Evolutionary conservation across 768 basidiomycete genomes (phyloP).

Genomic region (Tricholoma hemisulphureum): DNA sequence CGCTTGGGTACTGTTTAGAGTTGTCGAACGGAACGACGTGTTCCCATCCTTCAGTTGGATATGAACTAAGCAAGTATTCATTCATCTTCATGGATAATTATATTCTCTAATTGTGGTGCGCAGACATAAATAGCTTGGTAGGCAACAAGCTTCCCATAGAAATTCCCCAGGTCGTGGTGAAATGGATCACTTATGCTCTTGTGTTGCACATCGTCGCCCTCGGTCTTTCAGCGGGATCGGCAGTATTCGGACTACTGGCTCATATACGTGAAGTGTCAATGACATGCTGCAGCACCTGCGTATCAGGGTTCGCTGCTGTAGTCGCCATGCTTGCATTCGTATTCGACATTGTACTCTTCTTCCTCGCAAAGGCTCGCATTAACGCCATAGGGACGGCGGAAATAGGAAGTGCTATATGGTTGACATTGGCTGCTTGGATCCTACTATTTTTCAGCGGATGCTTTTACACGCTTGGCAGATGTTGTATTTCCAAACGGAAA

Average conservation of each 20-base stretch:
- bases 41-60: constrained; percentile 80
- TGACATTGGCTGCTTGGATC: constrained; percentile 83
- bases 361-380: constrained; percentile 83
- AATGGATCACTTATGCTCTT: constrained; percentile 94
- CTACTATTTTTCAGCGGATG: constrained; percentile 90
- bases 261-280: constrained; percentile 87
- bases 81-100: constrained; percentile 1
- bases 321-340: constrained; percentile 85
- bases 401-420: constrained; percentile 89
- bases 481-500: constrained; percentile 66
- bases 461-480: constrained; percentile 80
- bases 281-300: constrained; percentile 76
- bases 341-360: constrained; percentile 90
- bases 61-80: constrained; percentile 70
- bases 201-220: constrained; percentile 91
- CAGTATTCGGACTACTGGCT: constrained; percentile 83
- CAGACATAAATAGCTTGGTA: constrained; percentile 82
- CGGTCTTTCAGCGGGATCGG: constrained; percentile 62
- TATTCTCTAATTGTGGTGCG: constrained; percentile 6
- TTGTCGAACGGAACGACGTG: constrained; percentile 60
- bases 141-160: constrained; percentile 63
- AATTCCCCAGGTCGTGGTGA: constrained; percentile 81
- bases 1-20: constrained; percentile 83
- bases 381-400: constrained; percentile 73
- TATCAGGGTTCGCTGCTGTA: constrained; percentile 78